Evolutionary conservation across 2,329 filamentous ascomycete species (phyloP).

Genomic region (Eurotiales sp.): DNA sequence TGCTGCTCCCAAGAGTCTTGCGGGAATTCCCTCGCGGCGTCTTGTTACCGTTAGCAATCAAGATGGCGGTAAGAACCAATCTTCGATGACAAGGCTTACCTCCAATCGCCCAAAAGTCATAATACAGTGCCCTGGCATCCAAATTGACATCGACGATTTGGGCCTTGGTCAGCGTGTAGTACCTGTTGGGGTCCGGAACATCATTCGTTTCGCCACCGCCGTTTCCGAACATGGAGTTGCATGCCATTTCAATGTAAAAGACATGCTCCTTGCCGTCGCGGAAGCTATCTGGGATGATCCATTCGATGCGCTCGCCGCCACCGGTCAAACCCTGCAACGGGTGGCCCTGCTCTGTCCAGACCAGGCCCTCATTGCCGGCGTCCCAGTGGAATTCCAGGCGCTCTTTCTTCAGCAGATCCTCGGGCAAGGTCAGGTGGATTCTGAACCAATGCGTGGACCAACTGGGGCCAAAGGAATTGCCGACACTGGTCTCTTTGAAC

Average conservation of each 20-base stretch:
- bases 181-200: conserved; percentile 79
- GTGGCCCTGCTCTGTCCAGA: conserved; percentile 87
- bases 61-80: conserved; percentile 1
- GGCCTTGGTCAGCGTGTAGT: conserved; percentile 71
- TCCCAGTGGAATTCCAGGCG: conserved; percentile 97
- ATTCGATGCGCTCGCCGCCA: conserved; percentile 81
- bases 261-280: conserved; percentile 81
- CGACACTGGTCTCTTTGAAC: conserved; percentile 71
- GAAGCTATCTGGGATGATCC: conserved; percentile 79
- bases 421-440: conserved; percentile 72
- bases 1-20: conserved; percentile 85
- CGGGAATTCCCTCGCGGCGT: conserved; percentile 88
- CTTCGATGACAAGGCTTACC: conserved; percentile 25
- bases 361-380: conserved; percentile 85
- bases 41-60: conserved; percentile 33
- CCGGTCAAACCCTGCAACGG: conserved; percentile 90
- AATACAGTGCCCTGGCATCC: conserved; percentile 74
- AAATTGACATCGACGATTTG: conserved; percentile 88
- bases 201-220: conserved; percentile 83
- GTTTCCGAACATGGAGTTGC: conserved; percentile 98
- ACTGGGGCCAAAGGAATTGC: conserved; percentile 81
- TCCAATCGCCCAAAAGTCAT: conserved; percentile 93
- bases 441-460: conserved; percentile 99
- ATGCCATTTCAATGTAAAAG: conserved; percentile 97
- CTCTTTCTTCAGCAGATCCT: conserved; percentile 68